These are phyloP conservation scores for Hypoxylon sp. DNA, from an alignment of 2,329 filamentous ascomycete genomes.

Conservation along the genomic window DNA sequence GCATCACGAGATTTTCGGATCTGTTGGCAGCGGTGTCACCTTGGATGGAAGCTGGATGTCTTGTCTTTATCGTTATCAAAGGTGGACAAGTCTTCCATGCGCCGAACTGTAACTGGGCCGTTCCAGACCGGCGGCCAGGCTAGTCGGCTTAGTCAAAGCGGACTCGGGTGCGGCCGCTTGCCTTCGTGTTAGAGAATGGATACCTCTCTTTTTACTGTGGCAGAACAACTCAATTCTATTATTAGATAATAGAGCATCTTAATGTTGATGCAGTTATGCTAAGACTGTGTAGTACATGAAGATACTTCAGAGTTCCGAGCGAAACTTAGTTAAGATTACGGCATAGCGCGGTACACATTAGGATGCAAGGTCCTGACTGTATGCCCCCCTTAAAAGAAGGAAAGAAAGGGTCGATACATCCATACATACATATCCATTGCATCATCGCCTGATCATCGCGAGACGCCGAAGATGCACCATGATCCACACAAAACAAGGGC, in stretches of 20 bases:
- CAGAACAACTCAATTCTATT: constrained; percentile 4
- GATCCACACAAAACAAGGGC: constrained; percentile 40
- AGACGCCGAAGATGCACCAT: constrained; percentile 41
- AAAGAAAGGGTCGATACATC: constrained; percentile 6
- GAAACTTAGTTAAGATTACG: constrained; percentile 15
- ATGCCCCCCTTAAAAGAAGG: neutral
- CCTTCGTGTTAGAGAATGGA: constrained; percentile 21
- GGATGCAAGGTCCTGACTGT: neutral
- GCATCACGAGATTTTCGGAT: constrained; percentile 15
- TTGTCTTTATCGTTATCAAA: constrained; percentile 15
- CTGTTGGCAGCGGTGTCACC: neutral
- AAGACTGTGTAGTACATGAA: neutral
- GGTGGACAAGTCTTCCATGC: constrained; percentile 18
- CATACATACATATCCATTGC: constrained; percentile 30
- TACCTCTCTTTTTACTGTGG: constrained; percentile 1
- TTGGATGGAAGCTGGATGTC: constrained; percentile 1
- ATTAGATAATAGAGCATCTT: constrained; percentile 6
- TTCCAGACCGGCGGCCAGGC: constrained; percentile 37
- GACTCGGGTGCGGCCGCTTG: constrained; percentile 34
- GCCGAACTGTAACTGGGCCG: constrained; percentile 21
- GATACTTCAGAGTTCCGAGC: neutral
- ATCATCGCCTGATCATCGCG: constrained; percentile 43
- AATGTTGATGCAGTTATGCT: neutral
- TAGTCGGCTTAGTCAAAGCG: constrained; percentile 15
- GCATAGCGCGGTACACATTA: neutral